phyloP scores from a whole-genome alignment of 495 filamentous ascomycete species.

The Xylaria sp. region DNA sequence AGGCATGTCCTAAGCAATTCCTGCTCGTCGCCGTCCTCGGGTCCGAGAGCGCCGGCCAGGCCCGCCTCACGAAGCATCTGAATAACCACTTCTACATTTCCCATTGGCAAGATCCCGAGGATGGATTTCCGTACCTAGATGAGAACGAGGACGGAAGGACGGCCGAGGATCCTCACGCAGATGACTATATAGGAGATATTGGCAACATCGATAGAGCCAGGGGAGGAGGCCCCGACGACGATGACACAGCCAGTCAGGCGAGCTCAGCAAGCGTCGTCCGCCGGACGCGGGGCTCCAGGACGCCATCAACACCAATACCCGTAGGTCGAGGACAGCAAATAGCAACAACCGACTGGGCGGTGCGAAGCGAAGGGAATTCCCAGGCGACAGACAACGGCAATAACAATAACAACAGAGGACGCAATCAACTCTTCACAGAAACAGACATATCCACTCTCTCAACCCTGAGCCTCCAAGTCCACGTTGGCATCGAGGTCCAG shows the following conservation, averaged over 20 bases:
- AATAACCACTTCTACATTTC: slow-evolving; percentile 89
- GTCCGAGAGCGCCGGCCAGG: slow-evolving; percentile 49
- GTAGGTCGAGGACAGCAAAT: slow-evolving; percentile 17
- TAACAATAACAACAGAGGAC: background rate
- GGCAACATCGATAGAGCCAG: slow-evolving; percentile 42
- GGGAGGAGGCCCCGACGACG: slow-evolving; percentile 41
- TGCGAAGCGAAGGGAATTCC: background rate
- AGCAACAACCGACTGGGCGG: slow-evolving; percentile 21
- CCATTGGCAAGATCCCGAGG: slow-evolving; percentile 77
- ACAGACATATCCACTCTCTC: slow-evolving; percentile 44
- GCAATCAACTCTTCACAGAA: slow-evolving; percentile 35
- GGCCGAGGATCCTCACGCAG: slow-evolving; percentile 26
- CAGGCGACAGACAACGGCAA: background rate
- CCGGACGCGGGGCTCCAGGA: slow-evolving; percentile 25
- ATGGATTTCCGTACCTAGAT: slow-evolving; percentile 71
- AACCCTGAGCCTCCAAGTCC: slow-evolving; percentile 42
- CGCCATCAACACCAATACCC: slow-evolving; percentile 21
- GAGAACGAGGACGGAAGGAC: slow-evolving; percentile 46
- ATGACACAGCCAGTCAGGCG: slow-evolving; percentile 42
- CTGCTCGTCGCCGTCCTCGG: slow-evolving; percentile 77
- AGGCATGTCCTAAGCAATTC: slow-evolving; percentile 79
- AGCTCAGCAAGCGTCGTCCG: slow-evolving; percentile 40
- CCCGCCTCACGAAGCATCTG: slow-evolving; percentile 61
- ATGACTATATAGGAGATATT: background rate
- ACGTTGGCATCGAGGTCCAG: slow-evolving; percentile 65